Percentiles rank a stretch among this genome's conserved stretches.
These are phyloP conservation scores for Aquilaria sinensis DNA, from an alignment of 345 rosid species.

Conservation along the genomic window DNA sequence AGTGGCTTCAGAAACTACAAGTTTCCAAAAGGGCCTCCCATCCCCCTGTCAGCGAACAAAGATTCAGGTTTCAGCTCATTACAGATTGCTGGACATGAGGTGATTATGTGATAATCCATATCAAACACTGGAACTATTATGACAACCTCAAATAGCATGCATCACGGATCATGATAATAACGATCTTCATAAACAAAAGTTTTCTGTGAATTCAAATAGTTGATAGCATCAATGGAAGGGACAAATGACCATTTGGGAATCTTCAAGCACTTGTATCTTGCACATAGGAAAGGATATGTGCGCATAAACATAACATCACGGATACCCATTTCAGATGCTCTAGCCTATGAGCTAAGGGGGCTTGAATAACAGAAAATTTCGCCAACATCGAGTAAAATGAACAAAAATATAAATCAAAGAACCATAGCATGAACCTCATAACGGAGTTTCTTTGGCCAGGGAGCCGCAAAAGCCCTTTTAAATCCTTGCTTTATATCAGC, in stretches of 20 bases:
- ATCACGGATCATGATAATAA: neutral
- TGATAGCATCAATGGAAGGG: too few species aligned
- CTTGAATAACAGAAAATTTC: neutral
- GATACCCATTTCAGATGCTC: neutral
- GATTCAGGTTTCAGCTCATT: neutral
- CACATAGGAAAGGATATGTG: too few species aligned
- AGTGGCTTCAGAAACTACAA: slow-evolving; percentile 78
- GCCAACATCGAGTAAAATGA: neutral
- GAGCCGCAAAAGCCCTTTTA: slow-evolving; percentile 71
- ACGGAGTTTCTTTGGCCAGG: slow-evolving; percentile 83
- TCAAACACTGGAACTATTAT: too few species aligned
- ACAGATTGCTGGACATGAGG: too few species aligned
- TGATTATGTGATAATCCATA: too few species aligned
- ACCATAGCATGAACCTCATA: slow-evolving; percentile 45
- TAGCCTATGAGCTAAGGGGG: neutral
- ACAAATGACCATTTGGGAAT: too few species aligned
- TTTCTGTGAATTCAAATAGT: too few species aligned
- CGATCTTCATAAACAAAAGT: neutral
- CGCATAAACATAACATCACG: too few species aligned
- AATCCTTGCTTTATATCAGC: slow-evolving; percentile 78
- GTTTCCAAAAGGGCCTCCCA: slow-evolving; percentile 86
- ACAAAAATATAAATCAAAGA: too few species aligned
- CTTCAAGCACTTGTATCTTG: too few species aligned
- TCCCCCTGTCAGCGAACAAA: slow-evolving; percentile 50
- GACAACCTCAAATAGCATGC: neutral